phyloP scores from a whole-genome alignment of 306 rosid genomes.

The Medicago arabica region DNA sequence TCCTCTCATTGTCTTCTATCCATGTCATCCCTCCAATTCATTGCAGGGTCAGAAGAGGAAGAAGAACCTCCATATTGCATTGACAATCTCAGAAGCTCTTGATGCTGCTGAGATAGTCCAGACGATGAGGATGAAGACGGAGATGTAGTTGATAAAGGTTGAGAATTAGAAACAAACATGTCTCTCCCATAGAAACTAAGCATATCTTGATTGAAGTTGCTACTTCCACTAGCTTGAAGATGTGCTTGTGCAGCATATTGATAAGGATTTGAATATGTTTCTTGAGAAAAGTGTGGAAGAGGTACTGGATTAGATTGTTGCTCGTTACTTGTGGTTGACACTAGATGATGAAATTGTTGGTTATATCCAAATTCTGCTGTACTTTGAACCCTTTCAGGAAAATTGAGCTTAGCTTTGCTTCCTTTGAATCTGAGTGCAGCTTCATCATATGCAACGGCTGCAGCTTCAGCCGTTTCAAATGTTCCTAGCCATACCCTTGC shows the following conservation, averaged over 20 bases:
- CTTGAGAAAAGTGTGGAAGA: constrained; percentile 40
- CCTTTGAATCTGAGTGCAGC: constrained; percentile 94
- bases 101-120: constrained; percentile 46
- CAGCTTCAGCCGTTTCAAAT: constrained; percentile 82
- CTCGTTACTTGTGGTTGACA: not conserved
- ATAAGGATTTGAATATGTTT: constrained; percentile 35
- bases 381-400: constrained; percentile 78
- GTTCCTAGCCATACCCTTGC: constrained; percentile 94
- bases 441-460: constrained; percentile 81
- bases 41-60: constrained; percentile 45
- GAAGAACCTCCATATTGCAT: constrained; percentile 60
- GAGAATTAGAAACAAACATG: constrained; percentile 25
- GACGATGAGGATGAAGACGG: constrained; percentile 41
- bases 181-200: constrained; percentile 37
- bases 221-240: not conserved
- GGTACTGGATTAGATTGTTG: constrained; percentile 37
- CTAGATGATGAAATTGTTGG: not conserved
- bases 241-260: constrained; percentile 41
- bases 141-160: not conserved
- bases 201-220: constrained; percentile 29
- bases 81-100: constrained; percentile 41
- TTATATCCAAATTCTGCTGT: constrained; percentile 34
- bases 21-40: constrained; percentile 46
- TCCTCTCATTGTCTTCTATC: constrained; percentile 33
- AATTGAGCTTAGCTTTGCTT: constrained; percentile 90